Conservation (phyloP, 2,329 filamentous ascomycete genomes). For the Elsinoe necatrix region DNA sequence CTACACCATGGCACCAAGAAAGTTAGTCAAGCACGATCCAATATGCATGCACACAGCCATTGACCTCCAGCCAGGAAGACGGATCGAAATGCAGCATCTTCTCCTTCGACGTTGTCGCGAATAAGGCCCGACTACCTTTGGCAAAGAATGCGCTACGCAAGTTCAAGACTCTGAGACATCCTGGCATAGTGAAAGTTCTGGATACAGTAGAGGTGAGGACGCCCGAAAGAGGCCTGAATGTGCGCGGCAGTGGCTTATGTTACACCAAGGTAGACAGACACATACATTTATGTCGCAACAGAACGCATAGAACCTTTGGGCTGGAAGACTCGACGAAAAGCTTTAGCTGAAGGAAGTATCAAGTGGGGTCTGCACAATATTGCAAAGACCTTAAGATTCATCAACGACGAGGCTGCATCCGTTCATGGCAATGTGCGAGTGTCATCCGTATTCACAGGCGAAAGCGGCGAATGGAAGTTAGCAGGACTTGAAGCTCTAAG, state of each 20-base stretch:
- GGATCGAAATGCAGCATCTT: conserved; percentile 93
- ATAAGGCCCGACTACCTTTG: conserved; percentile 72
- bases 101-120: conserved; percentile 79
- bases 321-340: conserved; percentile 86
- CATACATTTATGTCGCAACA: conserved; percentile 92
- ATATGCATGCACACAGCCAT: conserved; percentile 17
- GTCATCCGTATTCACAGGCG: conserved; percentile 82
- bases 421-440: conserved; percentile 82
- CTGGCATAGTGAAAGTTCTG: conserved; percentile 85
- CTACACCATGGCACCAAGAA: conserved; percentile 88
- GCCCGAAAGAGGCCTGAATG: background rate
- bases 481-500: conserved; percentile 90
- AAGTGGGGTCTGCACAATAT: conserved; percentile 93
- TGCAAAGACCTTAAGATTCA: conserved; percentile 87
- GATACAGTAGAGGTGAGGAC: conserved; percentile 78
- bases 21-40: conserved; percentile 42
- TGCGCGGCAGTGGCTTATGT: conserved; percentile 24
- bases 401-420: conserved; percentile 86
- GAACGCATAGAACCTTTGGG: conserved; percentile 78
- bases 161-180: conserved; percentile 83
- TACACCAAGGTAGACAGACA: conserved; percentile 61
- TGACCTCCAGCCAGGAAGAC: conserved; percentile 62
- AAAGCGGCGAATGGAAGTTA: conserved; percentile 96
- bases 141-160: conserved; percentile 93
- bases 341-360: conserved; percentile 78